Evolutionary conservation across 148 eudicot genomes (phyloP).

Genomic region (Vaccinium macrocarpon): DNA sequence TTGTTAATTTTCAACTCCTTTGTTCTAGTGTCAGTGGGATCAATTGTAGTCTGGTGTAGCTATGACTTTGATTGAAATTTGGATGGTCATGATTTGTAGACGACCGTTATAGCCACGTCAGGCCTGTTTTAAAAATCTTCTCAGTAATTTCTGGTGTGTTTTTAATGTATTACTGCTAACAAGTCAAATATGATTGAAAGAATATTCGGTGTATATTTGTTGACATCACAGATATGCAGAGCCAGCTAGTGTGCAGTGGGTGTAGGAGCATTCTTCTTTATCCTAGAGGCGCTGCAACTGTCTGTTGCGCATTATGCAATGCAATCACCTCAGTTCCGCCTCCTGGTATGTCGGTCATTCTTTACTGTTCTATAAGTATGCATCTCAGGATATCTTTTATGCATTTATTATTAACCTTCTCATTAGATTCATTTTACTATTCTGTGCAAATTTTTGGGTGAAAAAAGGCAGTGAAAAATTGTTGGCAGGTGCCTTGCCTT

Average conservation of each 20-base stretch:
- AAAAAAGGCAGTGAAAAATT: not conserved
- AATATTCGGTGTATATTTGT: not conserved
- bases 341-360: conserved; percentile 36
- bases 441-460: not conserved
- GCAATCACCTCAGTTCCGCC: conserved; percentile 66
- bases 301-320: conserved; percentile 83
- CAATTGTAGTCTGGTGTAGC: not conserved
- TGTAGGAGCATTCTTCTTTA: conserved; percentile 79
- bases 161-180: not conserved
- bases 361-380: not conserved
- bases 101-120: not conserved
- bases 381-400: not conserved
- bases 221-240: conserved; percentile 60
- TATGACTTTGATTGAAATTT: not conserved
- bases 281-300: conserved; percentile 84
- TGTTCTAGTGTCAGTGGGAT: not conserved
- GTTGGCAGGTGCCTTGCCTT: not conserved
- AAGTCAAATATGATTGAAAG: not conserved
- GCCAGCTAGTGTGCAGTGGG: conserved; percentile 85
- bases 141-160: not conserved
- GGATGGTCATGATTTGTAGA: not conserved
- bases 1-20: not conserved
- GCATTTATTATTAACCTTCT: not conserved
- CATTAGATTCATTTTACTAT: not conserved
- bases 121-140: not conserved